A percentile compares a stretch with the other conserved stretches of the same genome.
phyloP scores from a whole-genome alignment of 768 basidiomycete species.

The Chlorophyllum brunneum region DNA sequence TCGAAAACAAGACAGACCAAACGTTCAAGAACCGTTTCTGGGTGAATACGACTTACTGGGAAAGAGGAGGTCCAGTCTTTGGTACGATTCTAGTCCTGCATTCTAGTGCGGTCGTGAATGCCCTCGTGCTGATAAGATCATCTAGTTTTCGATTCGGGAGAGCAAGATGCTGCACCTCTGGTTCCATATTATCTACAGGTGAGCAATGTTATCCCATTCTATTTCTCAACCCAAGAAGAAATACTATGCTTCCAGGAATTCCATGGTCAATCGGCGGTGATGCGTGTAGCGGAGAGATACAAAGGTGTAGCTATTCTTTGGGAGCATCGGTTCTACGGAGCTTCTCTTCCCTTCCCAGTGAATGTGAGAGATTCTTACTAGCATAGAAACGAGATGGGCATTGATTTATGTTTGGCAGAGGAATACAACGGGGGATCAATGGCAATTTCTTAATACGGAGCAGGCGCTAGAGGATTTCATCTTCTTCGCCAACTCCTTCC shows the following conservation, averaged over 20 bases:
- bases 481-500: conserved; percentile 42
- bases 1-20: conserved; percentile 23
- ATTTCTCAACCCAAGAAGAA: not conserved
- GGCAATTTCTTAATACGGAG: conserved; percentile 44
- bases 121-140: no score
- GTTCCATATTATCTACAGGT: conserved; percentile 44
- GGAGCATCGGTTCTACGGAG: conserved; percentile 50
- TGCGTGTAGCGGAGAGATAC: conserved; percentile 44
- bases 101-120: no score
- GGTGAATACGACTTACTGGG: conserved; percentile 45
- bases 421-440: conserved; percentile 43
- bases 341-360: conserved; percentile 42
- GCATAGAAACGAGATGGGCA: not conserved
- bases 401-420: conserved; percentile 20
- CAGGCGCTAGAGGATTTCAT: conserved; percentile 49
- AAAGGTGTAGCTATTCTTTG: conserved; percentile 44
- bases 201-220: not conserved
- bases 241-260: conserved; percentile 29
- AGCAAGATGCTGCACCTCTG: conserved; percentile 44
- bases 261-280: conserved; percentile 44
- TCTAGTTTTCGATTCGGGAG: conserved; percentile 48
- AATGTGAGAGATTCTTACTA: conserved; percentile 27
- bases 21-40: conserved; percentile 47
- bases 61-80: conserved; percentile 45
- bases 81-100: conserved; percentile 22